Percentiles rank a stretch among this genome's conserved stretches.
phyloP scores from a whole-genome alignment of 495 filamentous ascomycete genomes.

The Penicillium soppii region DNA sequence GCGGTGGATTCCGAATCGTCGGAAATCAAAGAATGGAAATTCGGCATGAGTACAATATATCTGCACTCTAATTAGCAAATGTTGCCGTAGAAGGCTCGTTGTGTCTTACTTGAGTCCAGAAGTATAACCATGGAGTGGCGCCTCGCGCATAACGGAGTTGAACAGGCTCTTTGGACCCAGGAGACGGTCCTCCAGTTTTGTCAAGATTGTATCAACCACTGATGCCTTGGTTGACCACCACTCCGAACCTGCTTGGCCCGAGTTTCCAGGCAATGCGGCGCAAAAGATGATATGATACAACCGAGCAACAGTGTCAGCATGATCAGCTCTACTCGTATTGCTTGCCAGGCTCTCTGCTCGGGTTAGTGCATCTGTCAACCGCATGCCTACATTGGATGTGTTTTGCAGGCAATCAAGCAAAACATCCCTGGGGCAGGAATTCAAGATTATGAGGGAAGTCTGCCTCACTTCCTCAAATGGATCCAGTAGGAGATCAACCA shows the following conservation, averaged over 20 bases:
- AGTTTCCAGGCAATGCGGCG: constrained; percentile 24
- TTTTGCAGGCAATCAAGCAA: constrained; percentile 16
- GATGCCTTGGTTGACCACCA: constrained; percentile 39
- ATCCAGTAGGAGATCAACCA: constrained; percentile 78
- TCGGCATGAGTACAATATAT: constrained; percentile 42
- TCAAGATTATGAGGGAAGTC: constrained; percentile 58
- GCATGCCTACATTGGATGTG: constrained; percentile 7
- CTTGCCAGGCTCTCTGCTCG: constrained; percentile 55
- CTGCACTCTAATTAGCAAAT: constrained; percentile 29
- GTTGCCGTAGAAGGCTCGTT: not conserved
- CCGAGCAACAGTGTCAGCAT: constrained; percentile 80
- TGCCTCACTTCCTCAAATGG: constrained; percentile 91
- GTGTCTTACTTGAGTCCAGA: constrained; percentile 58
- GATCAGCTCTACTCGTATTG: constrained; percentile 76
- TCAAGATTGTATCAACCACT: constrained; percentile 46
- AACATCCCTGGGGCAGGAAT: constrained; percentile 37
- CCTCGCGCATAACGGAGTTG: constrained; percentile 58
- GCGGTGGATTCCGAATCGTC: constrained; percentile 7
- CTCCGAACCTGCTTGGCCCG: constrained; percentile 13
- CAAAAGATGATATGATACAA: constrained; percentile 52
- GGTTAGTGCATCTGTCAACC: constrained; percentile 30
- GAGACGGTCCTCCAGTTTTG: constrained; percentile 57
- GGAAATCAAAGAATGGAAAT: constrained; percentile 36
- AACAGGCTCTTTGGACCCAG: constrained; percentile 55
- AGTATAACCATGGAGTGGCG: constrained; percentile 69